Conservation (phyloP, 345 rosid genomes). For the Crucihimalaya himalaica region DNA sequence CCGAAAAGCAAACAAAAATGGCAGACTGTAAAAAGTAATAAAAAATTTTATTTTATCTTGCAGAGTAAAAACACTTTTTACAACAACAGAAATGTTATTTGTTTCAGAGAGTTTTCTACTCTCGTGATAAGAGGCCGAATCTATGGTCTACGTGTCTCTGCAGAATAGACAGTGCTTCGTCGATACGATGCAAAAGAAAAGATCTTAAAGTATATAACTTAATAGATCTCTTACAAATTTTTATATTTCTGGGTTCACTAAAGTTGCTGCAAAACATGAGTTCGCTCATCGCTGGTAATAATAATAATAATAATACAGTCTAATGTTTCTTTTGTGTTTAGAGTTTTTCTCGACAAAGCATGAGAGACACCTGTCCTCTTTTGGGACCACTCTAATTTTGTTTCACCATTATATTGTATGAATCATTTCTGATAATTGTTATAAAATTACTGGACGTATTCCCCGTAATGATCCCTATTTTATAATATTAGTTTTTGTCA, state of each 20-base stretch:
- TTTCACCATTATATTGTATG: conserved; percentile 13
- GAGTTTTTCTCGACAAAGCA: conserved; percentile 41
- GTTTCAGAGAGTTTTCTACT: conserved; percentile 31
- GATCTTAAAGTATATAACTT: conserved; percentile 25
- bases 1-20: conserved; percentile 18
- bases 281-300: conserved; percentile 29
- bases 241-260: conserved; percentile 21
- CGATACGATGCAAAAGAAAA: conserved; percentile 36
- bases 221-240: neutral
- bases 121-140: conserved; percentile 42
- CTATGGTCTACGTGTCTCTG: conserved; percentile 42
- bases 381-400: conserved; percentile 39
- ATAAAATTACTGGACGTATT: conserved; percentile 6
- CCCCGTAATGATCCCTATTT: conserved; percentile 21
- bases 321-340: conserved; percentile 26
- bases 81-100: conserved; percentile 12
- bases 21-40: conserved; percentile 38
- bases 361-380: conserved; percentile 41
- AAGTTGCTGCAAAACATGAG: conserved; percentile 43
- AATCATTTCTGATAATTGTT: neutral
- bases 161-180: conserved; percentile 38
- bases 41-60: conserved; percentile 10
- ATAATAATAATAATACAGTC: conserved; percentile 13
- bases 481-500: neutral
- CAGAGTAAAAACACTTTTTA: conserved; percentile 31